These are phyloP conservation scores for Gracilaria domingensis DNA, from an alignment of 23 red algal genomes.

Conservation along the genomic window DNA sequence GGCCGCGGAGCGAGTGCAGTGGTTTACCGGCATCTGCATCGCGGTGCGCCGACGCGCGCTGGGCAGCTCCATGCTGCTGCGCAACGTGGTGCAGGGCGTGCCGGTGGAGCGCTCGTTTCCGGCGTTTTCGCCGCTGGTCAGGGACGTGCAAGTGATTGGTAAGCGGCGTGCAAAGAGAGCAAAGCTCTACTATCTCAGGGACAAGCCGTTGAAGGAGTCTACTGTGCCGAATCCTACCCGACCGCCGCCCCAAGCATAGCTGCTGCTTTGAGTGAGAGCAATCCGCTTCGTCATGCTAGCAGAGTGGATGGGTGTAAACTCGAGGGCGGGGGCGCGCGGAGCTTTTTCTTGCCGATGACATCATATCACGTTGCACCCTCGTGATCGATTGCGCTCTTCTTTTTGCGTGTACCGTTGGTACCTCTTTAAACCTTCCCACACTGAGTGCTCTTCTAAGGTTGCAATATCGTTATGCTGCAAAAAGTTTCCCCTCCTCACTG, in stretches of 20 bases:
- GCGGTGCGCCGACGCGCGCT: constrained; percentile 38
- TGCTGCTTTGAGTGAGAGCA: too few species aligned
- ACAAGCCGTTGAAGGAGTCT: constrained; percentile 58
- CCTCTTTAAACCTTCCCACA: too few species aligned
- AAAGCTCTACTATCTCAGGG: constrained; percentile 85
- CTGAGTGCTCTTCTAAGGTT: too few species aligned
- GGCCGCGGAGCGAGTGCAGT: neutral
- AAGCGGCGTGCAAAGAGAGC: constrained; percentile 5
- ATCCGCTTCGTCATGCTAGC: too few species aligned
- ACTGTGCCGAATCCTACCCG: constrained; percentile 27
- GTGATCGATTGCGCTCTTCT: too few species aligned
- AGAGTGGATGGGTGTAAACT: too few species aligned
- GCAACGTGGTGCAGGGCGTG: constrained; percentile 83
- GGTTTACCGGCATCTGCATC: constrained; percentile 73
- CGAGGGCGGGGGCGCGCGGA: too few species aligned
- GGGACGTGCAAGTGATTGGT: constrained; percentile 39
- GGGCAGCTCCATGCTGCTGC: constrained; percentile 60
- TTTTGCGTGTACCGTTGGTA: too few species aligned
- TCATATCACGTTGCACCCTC: too few species aligned
- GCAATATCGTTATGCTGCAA: too few species aligned
- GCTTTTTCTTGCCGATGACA: too few species aligned
- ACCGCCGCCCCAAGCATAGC: neutral
- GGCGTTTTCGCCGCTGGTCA: constrained; percentile 65
- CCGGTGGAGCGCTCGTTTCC: constrained; percentile 78
- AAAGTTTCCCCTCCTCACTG: too few species aligned